phyloP scores from a whole-genome alignment of 345 rosid genomes.

The Conringia planisiliqua region DNA sequence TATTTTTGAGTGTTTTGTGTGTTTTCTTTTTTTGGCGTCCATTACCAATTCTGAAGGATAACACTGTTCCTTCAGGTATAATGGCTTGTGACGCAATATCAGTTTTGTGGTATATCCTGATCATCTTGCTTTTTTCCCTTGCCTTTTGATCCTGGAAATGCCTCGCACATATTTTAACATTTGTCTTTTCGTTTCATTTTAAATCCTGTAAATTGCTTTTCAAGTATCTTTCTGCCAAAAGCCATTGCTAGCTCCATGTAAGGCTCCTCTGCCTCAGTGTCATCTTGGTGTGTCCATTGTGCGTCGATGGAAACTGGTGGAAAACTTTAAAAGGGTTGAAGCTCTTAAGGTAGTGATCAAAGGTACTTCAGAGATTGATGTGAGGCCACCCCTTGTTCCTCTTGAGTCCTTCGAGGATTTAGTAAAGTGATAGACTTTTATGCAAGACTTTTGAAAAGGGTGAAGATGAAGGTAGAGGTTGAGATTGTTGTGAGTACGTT shows the following conservation, averaged over 20 bases:
- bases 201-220: neutral
- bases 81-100: slow-evolving; percentile 75
- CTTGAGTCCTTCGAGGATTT: too few relatives aligned
- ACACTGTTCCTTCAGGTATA: slow-evolving; percentile 53
- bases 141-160: slow-evolving; percentile 72
- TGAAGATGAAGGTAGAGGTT: too few relatives aligned
- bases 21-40: slow-evolving; percentile 37
- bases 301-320: too few relatives aligned
- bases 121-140: slow-evolving; percentile 35
- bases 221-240: neutral
- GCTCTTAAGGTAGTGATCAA: too few relatives aligned
- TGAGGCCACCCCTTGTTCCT: too few relatives aligned
- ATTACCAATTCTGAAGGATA: slow-evolving; percentile 77
- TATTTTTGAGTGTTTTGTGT: neutral
- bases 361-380: too few relatives aligned
- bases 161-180: slow-evolving; percentile 31
- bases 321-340: too few relatives aligned
- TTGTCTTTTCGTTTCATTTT: neutral
- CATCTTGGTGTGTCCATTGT: neutral
- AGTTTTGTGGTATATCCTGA: slow-evolving; percentile 68
- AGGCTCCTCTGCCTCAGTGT: neutral
- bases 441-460: too few relatives aligned
- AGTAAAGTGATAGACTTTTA: too few relatives aligned
- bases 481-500: too few relatives aligned
- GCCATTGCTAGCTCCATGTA: neutral